Percentiles rank a stretch among this genome's conserved stretches.
Conservation (phyloP, 805 yeast species). For the Kluyveromyces aestuarii region DNA sequence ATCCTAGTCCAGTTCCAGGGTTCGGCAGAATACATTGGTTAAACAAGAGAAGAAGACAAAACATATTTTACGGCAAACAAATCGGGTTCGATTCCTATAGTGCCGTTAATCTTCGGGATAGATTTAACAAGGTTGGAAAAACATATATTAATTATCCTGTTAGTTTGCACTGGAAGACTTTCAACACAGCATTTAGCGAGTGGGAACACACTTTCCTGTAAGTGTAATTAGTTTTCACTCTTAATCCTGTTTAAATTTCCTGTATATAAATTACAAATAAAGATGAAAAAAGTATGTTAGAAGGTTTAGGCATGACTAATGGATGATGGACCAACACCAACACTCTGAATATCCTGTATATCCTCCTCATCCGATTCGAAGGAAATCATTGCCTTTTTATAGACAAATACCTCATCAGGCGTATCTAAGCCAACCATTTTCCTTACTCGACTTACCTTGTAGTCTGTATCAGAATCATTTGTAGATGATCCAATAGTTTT, state of each 20-base stretch:
- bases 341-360: neutral
- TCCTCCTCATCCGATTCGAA: slow-evolving; percentile 23
- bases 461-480: slow-evolving; percentile 14
- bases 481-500: slow-evolving; percentile 31
- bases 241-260: neutral
- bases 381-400: slow-evolving; percentile 34
- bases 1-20: slow-evolving; percentile 20
- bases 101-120: slow-evolving; percentile 10
- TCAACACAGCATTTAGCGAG: slow-evolving; percentile 21
- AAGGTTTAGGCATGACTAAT: neutral
- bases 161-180: slow-evolving; percentile 13
- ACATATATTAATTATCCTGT: slow-evolving; percentile 22
- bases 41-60: slow-evolving; percentile 18
- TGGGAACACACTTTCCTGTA: slow-evolving; percentile 17
- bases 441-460: slow-evolving; percentile 18
- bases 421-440: slow-evolving; percentile 19
- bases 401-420: slow-evolving; percentile 33
- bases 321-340: neutral
- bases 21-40: slow-evolving; percentile 30
- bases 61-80: slow-evolving; percentile 18
- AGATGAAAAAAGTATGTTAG: neutral
- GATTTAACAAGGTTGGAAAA: slow-evolving; percentile 20
- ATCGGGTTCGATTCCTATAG: slow-evolving; percentile 17
- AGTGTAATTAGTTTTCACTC: slow-evolving; percentile 3
- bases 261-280: neutral